Base-by-base conservation (phyloP, 768 basidiomycete species). In the Russula sp. region DNA sequence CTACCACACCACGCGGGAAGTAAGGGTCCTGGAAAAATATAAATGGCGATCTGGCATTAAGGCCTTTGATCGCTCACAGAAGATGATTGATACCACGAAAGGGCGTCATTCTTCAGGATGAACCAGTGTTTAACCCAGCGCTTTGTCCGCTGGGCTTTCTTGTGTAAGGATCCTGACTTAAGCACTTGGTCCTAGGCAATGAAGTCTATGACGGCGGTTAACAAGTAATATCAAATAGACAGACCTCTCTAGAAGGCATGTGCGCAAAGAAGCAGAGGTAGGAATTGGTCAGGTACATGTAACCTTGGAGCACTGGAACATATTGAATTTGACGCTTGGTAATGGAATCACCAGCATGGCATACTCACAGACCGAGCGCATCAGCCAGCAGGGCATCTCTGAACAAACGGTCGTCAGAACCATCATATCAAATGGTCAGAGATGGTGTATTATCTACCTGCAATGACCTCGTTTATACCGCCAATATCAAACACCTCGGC, bases 81-180 rank as follows among this genome's bases (percentile, higher is more conserved):
- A 60, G 94, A 93, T 7, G 91, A 92, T 66, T 93, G 90, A 73
- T 92, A 98, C 97, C 97, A 99, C 18, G 93, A 94, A 32, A 99
- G 78, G 0, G 93, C 91, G 70, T 95, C 94, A 65, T 98, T 96
- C 82, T 92, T 94, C 54, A 99, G 80, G 1, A 96, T 83, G 69
- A 98, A 95, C 97, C 97, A 98, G 73, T 94, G 93, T 72, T 89
- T 94, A 69, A 88, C 85, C 88, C 91, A 95, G 22, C 93, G 85
- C 70, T 93, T 96, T 9, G 93, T 95, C 58, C 91, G 82, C 59
- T 87, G 86, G 0, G 93, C 85, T 71, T 88, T 92, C 80, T 96
- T 97, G 69, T 83, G 85, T 45, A 99, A 79, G 4, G 87, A 86
- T 0, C 94, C 97, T 0, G 94, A 96, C 73, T 98, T 98, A 49